phyloP scores from a whole-genome alignment of 306 rosid species.

The Cicer arietinum region DNA sequence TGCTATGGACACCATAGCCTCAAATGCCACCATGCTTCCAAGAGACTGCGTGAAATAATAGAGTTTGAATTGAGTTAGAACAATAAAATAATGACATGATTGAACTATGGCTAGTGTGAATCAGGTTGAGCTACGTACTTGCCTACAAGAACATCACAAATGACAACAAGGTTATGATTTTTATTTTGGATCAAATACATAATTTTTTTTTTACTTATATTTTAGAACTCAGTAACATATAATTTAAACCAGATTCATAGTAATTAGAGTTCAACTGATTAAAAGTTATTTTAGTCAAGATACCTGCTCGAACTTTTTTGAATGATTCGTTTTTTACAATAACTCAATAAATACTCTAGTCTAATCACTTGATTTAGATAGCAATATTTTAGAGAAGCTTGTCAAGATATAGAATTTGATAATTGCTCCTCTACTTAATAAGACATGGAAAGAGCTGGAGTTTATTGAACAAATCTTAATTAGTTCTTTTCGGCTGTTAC shows the following conservation, averaged over 20 bases:
- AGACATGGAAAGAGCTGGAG: background rate
- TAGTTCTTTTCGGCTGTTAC: background rate
- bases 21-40: conserved; percentile 92
- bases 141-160: background rate
- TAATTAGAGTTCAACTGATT: too few species aligned
- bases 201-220: too few species aligned
- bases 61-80: conserved; percentile 35
- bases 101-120: background rate
- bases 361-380: too few species aligned
- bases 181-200: too few species aligned
- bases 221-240: too few species aligned
- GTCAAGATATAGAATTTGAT: background rate
- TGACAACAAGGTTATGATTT: too few species aligned
- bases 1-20: conserved; percentile 96
- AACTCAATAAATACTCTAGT: too few species aligned
- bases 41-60: conserved; percentile 68
- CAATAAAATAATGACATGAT: background rate
- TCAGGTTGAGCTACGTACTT: conserved; percentile 1
- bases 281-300: too few species aligned
- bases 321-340: too few species aligned
- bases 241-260: too few species aligned
- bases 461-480: background rate
- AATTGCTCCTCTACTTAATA: too few species aligned
- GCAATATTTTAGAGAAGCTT: background rate
- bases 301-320: too few species aligned